phyloP scores from a whole-genome alignment of 192 early-diverging fungal genomes.

The Dispira simplex region DNA sequence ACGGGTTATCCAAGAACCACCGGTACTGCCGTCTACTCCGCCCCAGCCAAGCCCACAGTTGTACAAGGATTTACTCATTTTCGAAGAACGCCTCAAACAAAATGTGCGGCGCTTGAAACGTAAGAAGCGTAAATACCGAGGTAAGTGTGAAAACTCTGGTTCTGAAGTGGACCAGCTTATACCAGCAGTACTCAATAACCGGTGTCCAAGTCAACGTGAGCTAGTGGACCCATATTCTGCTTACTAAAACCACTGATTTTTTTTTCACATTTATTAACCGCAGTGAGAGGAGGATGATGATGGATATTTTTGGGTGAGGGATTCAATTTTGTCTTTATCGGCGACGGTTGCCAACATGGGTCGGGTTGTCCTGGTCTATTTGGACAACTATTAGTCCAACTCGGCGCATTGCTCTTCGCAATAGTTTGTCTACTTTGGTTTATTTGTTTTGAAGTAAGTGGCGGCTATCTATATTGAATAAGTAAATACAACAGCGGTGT shows the following conservation, averaged over 20 bases:
- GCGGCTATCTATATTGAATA: not conserved
- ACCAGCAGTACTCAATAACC: not conserved
- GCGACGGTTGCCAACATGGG: no score
- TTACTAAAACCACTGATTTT: not conserved
- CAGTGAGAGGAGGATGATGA: not conserved
- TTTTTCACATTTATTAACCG: not conserved
- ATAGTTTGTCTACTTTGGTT: not conserved
- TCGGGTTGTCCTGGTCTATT: no score
- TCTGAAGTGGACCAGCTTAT: not conserved
- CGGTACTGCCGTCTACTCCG: not conserved
- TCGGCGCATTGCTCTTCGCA: not conserved
- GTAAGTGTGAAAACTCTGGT: constrained; percentile 14
- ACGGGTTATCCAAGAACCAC: no score
- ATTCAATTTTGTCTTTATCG: not conserved
- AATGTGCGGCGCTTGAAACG: constrained; percentile 48
- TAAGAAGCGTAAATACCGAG: constrained; percentile 58
- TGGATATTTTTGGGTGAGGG: not conserved
- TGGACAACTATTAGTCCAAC: not conserved
- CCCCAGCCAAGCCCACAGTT: constrained; percentile 16
- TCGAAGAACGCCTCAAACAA: constrained; percentile 63
- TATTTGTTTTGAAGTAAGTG: not conserved
- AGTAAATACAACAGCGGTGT: no score
- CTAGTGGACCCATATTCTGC: not conserved
- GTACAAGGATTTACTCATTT: constrained; percentile 63
- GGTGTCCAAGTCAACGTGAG: not conserved